Evolutionary conservation across 345 rosid genomes (phyloP), one percentile per base, ranked within the genome.

Genomic region (Linum tenue): DNA sequence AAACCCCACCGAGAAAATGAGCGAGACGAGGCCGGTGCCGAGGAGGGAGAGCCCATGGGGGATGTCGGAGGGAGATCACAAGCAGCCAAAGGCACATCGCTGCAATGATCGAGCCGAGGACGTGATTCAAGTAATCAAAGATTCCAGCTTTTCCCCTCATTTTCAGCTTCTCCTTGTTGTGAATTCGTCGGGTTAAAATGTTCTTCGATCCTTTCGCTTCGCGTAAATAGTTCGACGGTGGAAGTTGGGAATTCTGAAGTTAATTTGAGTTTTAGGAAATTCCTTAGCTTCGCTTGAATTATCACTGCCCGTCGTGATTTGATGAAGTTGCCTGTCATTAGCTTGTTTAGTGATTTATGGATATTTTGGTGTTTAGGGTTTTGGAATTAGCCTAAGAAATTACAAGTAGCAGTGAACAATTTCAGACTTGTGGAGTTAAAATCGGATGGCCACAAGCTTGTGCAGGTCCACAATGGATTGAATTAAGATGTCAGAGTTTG

Each of bases 31-130:
- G 70, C 91, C 96, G 38, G 97, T 94, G 77, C 97, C 95, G 70
- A 78, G 96, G 68, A 84, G 96, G 59, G 97, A 85, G 79, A 86
- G 96, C 62, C 97, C 97, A 65, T 88, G 99, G 99, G 96, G 96
- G 12, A 55, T 59, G 73, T 79, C 91, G 5, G 92, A 81, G 73
- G 88, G 85, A 56, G 86, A 85, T 8, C 78, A 79, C 61, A 87
- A 86, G n/a, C 81, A 90, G 66, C 97, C 97, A 8, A 94, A 88
- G 72, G 88, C 96, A 5, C 97, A 94, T 61, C 83, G 97, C 58
- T 88, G 97, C 86, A 90, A 90, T 72, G 97, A 90, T 80, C 91
- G 97, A 16, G 91, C 82, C 36, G 97, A 94, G 77, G 99, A 94
- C 64, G 91, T 88, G 53, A 77, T 90, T 37, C 96, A 90, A 77